Percentiles rank a stretch among this genome's conserved stretches.
These are phyloP conservation scores for Evernia prunastri DNA, from an alignment of 495 filamentous ascomycete species.

Conservation along the genomic window DNA sequence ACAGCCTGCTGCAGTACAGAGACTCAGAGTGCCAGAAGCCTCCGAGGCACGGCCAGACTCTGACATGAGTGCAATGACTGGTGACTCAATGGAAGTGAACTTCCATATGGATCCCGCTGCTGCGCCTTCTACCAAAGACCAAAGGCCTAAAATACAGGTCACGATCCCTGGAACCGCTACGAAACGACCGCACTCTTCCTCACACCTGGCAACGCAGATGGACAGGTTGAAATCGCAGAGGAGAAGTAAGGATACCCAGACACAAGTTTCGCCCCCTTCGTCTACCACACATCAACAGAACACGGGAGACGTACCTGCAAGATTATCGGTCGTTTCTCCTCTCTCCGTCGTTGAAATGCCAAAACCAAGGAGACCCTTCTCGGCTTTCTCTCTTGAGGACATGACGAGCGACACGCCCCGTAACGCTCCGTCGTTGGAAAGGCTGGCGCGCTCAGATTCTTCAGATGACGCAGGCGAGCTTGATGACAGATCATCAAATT, in stretches of 20 bases:
- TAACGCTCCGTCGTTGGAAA: slow-evolving; percentile 13
- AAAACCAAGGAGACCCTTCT: slow-evolving; percentile 29
- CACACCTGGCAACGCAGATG: slow-evolving; percentile 22
- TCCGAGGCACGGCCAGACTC: slow-evolving; percentile 17
- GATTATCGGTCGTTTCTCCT: slow-evolving; percentile 29
- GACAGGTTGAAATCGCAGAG: slow-evolving; percentile 19
- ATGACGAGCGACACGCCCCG: slow-evolving; percentile 24
- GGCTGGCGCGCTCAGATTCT: slow-evolving; percentile 23
- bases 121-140: slow-evolving; percentile 21
- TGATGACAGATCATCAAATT: slow-evolving; percentile 30
- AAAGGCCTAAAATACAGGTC: slow-evolving; percentile 28
- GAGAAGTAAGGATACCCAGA: slow-evolving; percentile 7
- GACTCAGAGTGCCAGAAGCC: slow-evolving; percentile 10
- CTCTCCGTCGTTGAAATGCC: slow-evolving; percentile 32
- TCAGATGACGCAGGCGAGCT: slow-evolving; percentile 27
- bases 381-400: slow-evolving; percentile 26
- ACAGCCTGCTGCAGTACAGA: slow-evolving; percentile 10
- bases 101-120: slow-evolving; percentile 18
- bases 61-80: slow-evolving; percentile 18
- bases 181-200: slow-evolving; percentile 20
- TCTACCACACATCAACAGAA: slow-evolving; percentile 18
- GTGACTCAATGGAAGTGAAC: slow-evolving; percentile 23
- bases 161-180: slow-evolving; percentile 24
- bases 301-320: slow-evolving; percentile 16
- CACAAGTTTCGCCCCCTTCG: slow-evolving; percentile 25